Evolutionary conservation across 1,284 basidiomycete genomes (phyloP), one percentile per base, ranked within the genome.

Genomic region (Marasmius tenuissimus): DNA sequence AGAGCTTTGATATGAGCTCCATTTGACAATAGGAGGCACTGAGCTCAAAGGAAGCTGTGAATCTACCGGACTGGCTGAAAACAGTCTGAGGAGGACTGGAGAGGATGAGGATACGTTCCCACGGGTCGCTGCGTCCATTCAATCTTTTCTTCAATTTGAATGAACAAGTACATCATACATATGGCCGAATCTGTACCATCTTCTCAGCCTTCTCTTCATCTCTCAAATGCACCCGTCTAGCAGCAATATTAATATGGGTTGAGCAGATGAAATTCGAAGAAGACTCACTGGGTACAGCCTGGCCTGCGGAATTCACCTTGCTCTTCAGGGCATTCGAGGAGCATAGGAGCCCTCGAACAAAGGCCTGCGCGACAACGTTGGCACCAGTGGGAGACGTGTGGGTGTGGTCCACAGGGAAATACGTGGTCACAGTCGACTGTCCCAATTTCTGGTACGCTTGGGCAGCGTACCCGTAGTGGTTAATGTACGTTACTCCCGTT

Each of bases 391-490:
- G 68, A 42, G 73, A 74, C 2, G 81, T 83, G 65, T 84, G 82
- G 1, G 79, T 81, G 62, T 82, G 79, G 59, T 83, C 82, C 27
- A 73, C 70, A 3, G 82, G 81, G 67, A 75, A 83, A 66, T 72
- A 82, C 1, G 76, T 71, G 53, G 75, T 76, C 18, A 78, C 39
- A 38, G 63, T 63, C 11, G 73, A 72, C 61, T 78, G 67, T n/a
- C 82, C 82, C 18, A 82, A 69, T n/a, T 67, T 68, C 39, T 79
- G 67, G 65, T 77, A 83, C 18, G 74, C 73, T 59, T 79, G 72
- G 11, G 79, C 77, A 16, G 77, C 73, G 62, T 80, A 81, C 48
- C 69, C 72, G 64, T 76, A 81, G 67, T 85, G 82, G 66, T 84
- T 76, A 38, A 84, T 73, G 64, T 81, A 83, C 0, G 73, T 70